Evolutionary conservation across 805 yeast genomes (phyloP), one percentile per base, ranked within the genome.

Genomic region (Wickerhamiella qilinensis): DNA sequence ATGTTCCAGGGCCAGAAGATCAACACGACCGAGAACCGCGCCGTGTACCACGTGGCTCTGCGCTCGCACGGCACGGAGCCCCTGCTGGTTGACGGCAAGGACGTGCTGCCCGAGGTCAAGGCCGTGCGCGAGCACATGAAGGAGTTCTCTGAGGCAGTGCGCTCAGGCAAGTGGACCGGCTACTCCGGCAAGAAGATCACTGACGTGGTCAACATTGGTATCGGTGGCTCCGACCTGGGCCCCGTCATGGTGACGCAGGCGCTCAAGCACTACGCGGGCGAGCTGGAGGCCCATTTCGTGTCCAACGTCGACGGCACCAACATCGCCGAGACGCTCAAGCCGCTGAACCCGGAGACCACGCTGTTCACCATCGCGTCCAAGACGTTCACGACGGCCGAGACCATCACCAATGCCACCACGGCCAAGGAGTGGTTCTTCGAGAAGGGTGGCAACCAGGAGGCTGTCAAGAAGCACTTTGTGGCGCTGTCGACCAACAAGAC

Each of bases 231-330:
- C 21, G 98, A 91, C 63, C 72, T 91, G 53, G 98, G 98, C 54
- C 98, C 98, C 34, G 97, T 91, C 39, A 91, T 91, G 98, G 97
- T 91, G 53, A 84, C 96, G 45, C 97, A 91, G 68, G 96, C 98
- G 31, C 72, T 91, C 58, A 91, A 88, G 69, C 78, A 82, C 50
- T 91, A 88, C 63, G 71, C 80, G 51, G 77, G 75, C 43, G 21
- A 20, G 11, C 68, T 91, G 52, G 63, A 68, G 46, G 93, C 75
- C 37, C 93, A 88, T 66, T 91, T 86, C 63, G 98, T 91, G 45
- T 88, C 97, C 50, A 91, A 91, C 74, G 88, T 91, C 57, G 98
- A 91, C 59, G 98, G 98, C 59, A 91, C 98, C 41, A 94, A 86
- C 65, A 69, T 88, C 59, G 91, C 94, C 46, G 98, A 88, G 67